These are phyloP conservation scores for Ogataea dorogensis DNA, from an alignment of 805 yeast species.

Conservation along the genomic window DNA sequence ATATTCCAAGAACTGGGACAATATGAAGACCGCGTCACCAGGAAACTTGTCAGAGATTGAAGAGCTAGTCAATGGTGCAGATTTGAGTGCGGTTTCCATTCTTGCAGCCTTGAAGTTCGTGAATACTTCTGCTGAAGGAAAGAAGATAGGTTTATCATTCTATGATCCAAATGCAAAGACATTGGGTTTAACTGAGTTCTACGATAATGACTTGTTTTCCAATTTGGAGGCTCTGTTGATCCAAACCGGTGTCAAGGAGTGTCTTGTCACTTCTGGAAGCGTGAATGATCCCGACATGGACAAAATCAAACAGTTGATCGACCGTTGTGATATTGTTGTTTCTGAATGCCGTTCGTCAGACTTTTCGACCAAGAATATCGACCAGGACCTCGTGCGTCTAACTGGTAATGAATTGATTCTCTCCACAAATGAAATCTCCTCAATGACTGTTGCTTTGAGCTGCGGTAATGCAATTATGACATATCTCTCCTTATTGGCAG, in stretches of 20 bases:
- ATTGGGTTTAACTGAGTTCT: slow-evolving; percentile 74
- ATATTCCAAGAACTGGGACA: slow-evolving; percentile 64
- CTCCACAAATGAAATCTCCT: slow-evolving; percentile 54
- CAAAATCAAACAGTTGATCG: slow-evolving; percentile 69
- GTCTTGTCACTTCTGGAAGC: slow-evolving; percentile 51
- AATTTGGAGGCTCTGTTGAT: slow-evolving; percentile 83
- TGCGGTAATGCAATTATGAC: slow-evolving; percentile 67
- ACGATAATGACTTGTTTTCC: slow-evolving; percentile 83
- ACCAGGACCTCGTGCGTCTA: slow-evolving; percentile 74
- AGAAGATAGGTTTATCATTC: slow-evolving; percentile 73
- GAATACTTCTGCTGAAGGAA: slow-evolving; percentile 40
- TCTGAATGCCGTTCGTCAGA: slow-evolving; percentile 57
- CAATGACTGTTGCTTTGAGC: slow-evolving; percentile 50
- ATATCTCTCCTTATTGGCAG: slow-evolving; percentile 64
- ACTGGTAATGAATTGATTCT: slow-evolving; percentile 54
- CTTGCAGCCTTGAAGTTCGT: slow-evolving; percentile 52
- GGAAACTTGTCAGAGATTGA: slow-evolving; percentile 84
- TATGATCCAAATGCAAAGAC: slow-evolving; percentile 67
- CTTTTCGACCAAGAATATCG: slow-evolving; percentile 67
- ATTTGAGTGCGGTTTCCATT: slow-evolving; percentile 39
- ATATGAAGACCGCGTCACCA: slow-evolving; percentile 70
- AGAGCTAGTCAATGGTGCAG: slow-evolving; percentile 54
- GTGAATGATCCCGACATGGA: slow-evolving; percentile 50
- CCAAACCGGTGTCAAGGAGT: slow-evolving; percentile 88
- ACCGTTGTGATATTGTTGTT: slow-evolving; percentile 73